Evolutionary conservation across 2,329 filamentous ascomycete species (phyloP).

Genomic region (Xylariaceae sp.): DNA sequence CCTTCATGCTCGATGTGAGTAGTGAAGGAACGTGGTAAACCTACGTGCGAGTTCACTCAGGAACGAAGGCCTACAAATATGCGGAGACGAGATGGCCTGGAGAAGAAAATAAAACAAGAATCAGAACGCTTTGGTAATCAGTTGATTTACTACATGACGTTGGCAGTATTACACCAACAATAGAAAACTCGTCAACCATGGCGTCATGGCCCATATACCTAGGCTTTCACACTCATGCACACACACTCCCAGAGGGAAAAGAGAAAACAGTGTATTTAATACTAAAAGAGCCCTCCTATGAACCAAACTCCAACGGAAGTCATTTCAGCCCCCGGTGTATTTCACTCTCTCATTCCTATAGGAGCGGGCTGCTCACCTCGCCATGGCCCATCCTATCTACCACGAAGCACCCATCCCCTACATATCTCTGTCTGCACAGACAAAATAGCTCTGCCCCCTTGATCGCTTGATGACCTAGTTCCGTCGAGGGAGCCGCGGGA

Average conservation of each 20-base stretch:
- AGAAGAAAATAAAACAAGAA: too few species aligned
- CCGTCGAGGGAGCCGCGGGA: constrained; percentile 3
- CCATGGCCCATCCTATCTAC: constrained; percentile 15
- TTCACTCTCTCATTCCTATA: constrained; percentile 3
- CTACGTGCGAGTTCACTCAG: too few species aligned
- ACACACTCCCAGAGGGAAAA: constrained; percentile 6
- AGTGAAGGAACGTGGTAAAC: too few species aligned
- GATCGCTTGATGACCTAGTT: constrained; percentile 11
- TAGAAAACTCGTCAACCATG: too few species aligned
- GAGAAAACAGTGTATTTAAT: constrained; percentile 34
- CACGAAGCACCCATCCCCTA: constrained; percentile 13
- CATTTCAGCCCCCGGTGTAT: constrained; percentile 31
- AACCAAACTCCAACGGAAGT: constrained; percentile 47
- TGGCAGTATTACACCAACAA: too few species aligned
- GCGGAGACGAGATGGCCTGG: too few species aligned
- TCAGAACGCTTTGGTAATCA: too few species aligned
- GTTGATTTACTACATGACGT: too few species aligned
- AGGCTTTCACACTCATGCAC: not conserved
- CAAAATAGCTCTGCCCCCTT: constrained; percentile 6
- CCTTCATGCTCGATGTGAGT: too few species aligned
- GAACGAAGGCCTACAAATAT: too few species aligned
- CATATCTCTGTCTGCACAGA: constrained; percentile 11
- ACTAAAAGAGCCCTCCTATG: constrained; percentile 33
- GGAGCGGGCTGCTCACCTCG: constrained; percentile 8
- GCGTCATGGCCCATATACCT: too few species aligned